Base-by-base conservation (phyloP, 2,329 filamentous ascomycete species). In the Endothia cerciana region DNA sequence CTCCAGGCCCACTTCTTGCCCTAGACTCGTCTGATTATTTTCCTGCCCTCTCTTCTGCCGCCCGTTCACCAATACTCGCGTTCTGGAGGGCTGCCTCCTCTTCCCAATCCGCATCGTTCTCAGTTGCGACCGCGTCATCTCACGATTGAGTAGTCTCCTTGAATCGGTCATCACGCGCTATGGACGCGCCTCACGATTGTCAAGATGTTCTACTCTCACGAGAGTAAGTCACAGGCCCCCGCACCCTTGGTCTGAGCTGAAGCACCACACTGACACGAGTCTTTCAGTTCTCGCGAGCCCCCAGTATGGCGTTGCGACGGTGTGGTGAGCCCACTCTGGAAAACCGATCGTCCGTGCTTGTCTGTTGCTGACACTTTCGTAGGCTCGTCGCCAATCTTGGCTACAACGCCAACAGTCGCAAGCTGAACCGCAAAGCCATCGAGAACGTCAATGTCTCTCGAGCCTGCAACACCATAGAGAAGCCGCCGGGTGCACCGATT, bases 131-230 rank as follows among this genome's bases (percentile, higher is more conserved):
- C 25, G 43, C 28, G n/a, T 13, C 17, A 11, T n/a, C 25, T 22
- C 43, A 28, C 1, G 5, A 30, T 28, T 11, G 11, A 53, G 47
- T 13, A n/a, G 10, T 17, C 25, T 33, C 33, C 8, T 33, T 25
- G 7, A 60, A 22, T 28, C 41, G 8, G 45, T 22, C 28, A 22
- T 36, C 45, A 22, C 45, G 45, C 51, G 53, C 36, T 55, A 25
- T 33, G 56, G 49, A 53, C 60, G 64, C 30, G 60, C 25, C 4
- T 36, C 10, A 28, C 60, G 53, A 25, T 19, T 47, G 28, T 43
- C 15, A n/a, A 43, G 36, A 97, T 97, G 94, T 97, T 97, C 76
- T 98, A 97, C 81, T 96, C 92, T 73, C 92, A 97, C 80, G 94
- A 97, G 79, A 92, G 94, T 95, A 82, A 75, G 89, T 78, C n/a